These are phyloP conservation scores for Nicotiana paniculata DNA, from an alignment of 257 asterid genomes.

Conservation along the genomic window DNA sequence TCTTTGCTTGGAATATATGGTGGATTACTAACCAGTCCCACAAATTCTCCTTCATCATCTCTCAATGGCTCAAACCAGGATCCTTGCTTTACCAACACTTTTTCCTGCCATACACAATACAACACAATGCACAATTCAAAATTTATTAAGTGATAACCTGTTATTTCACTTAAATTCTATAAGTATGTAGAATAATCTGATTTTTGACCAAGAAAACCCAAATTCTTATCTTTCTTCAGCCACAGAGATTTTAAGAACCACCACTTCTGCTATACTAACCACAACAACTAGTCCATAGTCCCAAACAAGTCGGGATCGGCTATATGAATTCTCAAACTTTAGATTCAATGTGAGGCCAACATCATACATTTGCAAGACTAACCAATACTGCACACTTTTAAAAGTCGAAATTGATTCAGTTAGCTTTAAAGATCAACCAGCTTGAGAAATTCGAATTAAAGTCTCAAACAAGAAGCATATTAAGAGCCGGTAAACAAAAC, in stretches of 20 bases:
- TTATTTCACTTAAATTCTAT: neutral
- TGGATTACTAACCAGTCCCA: conserved; percentile 84
- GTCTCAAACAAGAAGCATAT: neutral
- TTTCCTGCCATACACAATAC: conserved; percentile 35
- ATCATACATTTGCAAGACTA: no score
- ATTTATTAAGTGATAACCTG: neutral
- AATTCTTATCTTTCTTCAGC: neutral
- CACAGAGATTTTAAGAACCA: neutral
- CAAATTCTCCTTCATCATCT: conserved; percentile 41
- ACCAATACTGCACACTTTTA: no score
- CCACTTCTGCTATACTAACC: neutral
- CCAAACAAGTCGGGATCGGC: neutral
- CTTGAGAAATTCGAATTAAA: neutral
- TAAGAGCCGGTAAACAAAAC: neutral
- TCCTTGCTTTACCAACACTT: conserved; percentile 52
- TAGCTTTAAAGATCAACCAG: neutral
- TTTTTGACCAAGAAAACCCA: neutral
- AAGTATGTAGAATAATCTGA: neutral
- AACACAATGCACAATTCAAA: neutral
- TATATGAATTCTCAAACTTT: neutral
- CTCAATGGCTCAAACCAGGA: conserved; percentile 84
- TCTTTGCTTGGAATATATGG: conserved; percentile 77
- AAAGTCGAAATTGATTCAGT: neutral
- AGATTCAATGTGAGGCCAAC: neutral
- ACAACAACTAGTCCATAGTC: neutral